These are phyloP conservation scores for Cunninghamia lanceolata DNA, from an alignment of 75 land plant genomes.

Conservation along the genomic window DNA sequence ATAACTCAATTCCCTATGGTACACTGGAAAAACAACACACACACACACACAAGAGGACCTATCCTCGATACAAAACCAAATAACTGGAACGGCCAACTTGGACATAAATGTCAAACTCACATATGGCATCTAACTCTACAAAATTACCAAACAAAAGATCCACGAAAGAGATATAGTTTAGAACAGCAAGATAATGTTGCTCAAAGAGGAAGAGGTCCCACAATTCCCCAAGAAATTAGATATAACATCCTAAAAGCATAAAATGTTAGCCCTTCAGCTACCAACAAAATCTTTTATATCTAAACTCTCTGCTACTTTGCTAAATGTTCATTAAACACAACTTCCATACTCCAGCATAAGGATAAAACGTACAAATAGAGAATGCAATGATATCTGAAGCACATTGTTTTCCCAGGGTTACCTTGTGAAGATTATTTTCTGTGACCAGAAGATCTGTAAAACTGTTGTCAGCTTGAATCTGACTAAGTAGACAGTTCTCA, in stretches of 20 bases:
- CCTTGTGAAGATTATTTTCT: neutral
- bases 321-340: neutral
- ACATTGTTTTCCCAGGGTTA: neutral
- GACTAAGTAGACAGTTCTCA: neutral
- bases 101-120: neutral
- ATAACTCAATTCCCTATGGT: neutral
- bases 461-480: neutral
- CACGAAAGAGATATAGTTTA: neutral
- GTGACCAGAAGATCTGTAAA: neutral
- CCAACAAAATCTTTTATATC: neutral
- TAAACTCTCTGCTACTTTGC: neutral
- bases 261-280: neutral
- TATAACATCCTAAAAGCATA: neutral
- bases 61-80: neutral
- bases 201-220: neutral
- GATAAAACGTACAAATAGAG: neutral
- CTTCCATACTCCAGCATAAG: neutral
- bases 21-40: neutral
- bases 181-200: neutral
- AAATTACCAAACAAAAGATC: neutral
- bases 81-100: neutral
- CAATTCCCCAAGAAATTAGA: neutral
- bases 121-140: neutral
- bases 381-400: neutral
- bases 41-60: neutral